Evolutionary conservation across 805 yeast species (phyloP), one percentile per base, ranked within the genome.

Genomic region (Wickerhamiella domercqiae): DNA sequence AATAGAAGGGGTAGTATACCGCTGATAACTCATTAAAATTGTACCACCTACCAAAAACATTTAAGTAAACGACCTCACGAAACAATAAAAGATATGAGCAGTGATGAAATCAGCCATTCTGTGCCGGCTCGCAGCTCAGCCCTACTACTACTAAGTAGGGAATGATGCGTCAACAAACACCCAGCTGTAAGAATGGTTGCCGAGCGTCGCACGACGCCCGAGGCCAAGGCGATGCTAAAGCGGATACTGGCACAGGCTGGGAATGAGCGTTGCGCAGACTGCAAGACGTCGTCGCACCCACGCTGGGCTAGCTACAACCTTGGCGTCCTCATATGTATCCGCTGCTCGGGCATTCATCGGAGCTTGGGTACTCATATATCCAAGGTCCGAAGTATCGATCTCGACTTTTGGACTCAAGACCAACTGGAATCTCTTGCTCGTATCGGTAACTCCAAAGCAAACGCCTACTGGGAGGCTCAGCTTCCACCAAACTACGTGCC

Each of bases 281-380:
- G 98, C 61, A 87, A 90, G 57, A 68, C 75, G 0, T 70, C 87
- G 11, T 69, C 78, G 25, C 93, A 87, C 57, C 98, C 98, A 17
- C 69, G 97, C 38, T 87, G 98, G 98, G 95, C 97, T 7, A 77
- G 93, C 15, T 87, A 96, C 95, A 84, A 78, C 49, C 58, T 87
- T 38, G 98, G 98, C 18, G 73, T 90, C 39, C 86, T 90, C 52
- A 70, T 87, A 30, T 87, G 98, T 58, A 87, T 87, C 46, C 44
- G 65, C 47, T 87, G 98, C 59, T 86, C 96, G 1, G 98, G 98
- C 1, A 79, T 87, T 44, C 98, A 87, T 56, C 68, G 97, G 53
- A 73, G 87, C 36, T 74, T 87, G 77, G 97, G 98, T 1, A 86
- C 96, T 0, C 98, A 87, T 59, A 83, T 87, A 34, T 77, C 93